Base-by-base conservation (phyloP, 164 flowering plant genomes). In the Tinospora cordifolia region DNA sequence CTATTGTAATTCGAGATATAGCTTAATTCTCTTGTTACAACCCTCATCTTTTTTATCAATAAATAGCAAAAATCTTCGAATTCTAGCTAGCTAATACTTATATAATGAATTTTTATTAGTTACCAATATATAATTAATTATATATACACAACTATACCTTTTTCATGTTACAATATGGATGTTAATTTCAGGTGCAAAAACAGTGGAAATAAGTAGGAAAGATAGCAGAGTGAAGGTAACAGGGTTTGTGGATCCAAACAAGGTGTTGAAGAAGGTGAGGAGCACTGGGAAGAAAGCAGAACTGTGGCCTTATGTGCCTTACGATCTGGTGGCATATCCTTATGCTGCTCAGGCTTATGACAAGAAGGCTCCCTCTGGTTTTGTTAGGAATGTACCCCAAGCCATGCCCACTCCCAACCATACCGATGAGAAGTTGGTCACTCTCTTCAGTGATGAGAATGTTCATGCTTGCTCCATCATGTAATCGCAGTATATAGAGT, bases 221-320 rank as follows among this genome's bases (percentile, higher is more conserved):
- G 86, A 81, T 47, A 91, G 87, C 77, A 90, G 84, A 83, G 96
- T 76, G 70, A 86, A 87, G 17, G 91, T 90, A 62, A 83, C 79
- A 1, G 96, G 96, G 0, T 80, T 72, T 71, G 88, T 85, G 39
- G 93, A 90, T 8, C 71, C 84, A 27, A 85, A 80, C 69, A 85
- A 86, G 69, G 90, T 90, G 69, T 66, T 90, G 81, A 75, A 81
- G 74, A 90, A 80, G 66, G 91, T 84, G 0, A 65, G 82, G 77
- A 47, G 41, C 82, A 17, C 90, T 3, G 82, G 84, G 81, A 90
- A 88, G 77, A 88, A 81, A 69, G 81, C 77, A 22, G 91, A 88
- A 84, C 8, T 81, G 39, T 90, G 96, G 96, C 96, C 96, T 3
- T 90, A 85, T 54, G 93, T 90, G 3, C 92, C 96, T 3, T 85